These are phyloP conservation scores for Populus davidiana DNA, from an alignment of 345 rosid species.

Conservation along the genomic window DNA sequence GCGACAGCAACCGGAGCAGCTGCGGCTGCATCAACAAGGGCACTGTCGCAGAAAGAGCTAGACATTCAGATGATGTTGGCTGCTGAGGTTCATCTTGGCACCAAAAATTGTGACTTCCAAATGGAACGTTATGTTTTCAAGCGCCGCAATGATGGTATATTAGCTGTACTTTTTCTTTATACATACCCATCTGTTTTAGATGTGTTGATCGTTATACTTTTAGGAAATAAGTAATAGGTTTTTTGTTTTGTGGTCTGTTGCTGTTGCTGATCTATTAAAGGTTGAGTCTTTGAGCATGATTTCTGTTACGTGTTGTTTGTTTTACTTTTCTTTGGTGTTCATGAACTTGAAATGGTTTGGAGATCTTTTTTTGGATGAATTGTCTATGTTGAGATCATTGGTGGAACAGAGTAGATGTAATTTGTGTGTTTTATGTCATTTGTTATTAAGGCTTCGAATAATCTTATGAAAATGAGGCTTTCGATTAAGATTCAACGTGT, in stretches of 20 bases:
- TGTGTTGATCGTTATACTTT: not conserved
- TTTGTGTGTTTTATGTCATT: not conserved
- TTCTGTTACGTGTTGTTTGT: not conserved
- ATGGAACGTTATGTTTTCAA: conserved; percentile 95
- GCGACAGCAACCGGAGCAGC: conserved; percentile 7
- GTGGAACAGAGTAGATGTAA: not conserved
- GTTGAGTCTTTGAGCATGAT: not conserved
- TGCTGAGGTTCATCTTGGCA: conserved; percentile 88
- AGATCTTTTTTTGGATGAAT: not conserved
- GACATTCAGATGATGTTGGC: conserved; percentile 91
- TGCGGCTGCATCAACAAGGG: conserved; percentile 4
- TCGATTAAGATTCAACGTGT: no score
- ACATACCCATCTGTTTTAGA: not conserved
- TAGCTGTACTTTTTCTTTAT: not conserved
- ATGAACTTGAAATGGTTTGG: not conserved
- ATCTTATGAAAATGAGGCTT: no score
- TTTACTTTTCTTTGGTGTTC: not conserved
- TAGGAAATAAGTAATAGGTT: not conserved
- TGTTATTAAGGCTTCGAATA: not conserved
- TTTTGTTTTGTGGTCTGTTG: not conserved
- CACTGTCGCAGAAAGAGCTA: conserved; percentile 62
- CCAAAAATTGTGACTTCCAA: conserved; percentile 85
- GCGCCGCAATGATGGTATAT: conserved; percentile 82
- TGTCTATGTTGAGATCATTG: not conserved
- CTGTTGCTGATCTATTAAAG: not conserved